Base-by-base conservation (phyloP, 371 early-diverging fungal genomes). In the Haplosporangium sp. region DNA sequence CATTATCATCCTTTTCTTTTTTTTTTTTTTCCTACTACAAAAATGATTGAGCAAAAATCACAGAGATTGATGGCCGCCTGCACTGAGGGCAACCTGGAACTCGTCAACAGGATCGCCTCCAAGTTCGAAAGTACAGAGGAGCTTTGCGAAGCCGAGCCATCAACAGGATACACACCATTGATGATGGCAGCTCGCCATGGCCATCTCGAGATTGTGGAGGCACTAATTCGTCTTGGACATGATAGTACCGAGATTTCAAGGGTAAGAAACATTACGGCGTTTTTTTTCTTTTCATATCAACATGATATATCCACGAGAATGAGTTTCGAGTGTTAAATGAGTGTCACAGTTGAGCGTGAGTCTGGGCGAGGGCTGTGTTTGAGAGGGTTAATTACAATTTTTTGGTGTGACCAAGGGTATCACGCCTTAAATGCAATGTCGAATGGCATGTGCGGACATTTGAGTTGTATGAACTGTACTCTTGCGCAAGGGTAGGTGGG, bases 121-220 rank as follows among this genome's bases (percentile, higher is more conserved):
- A 76, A 76, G 56, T 76, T 76, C 45, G 70, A 76, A 23, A 66
- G 59, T n/a, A 47, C 63, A 5, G 60, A 60, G 40, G 71, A 76
- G 11, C 47, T 76, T 18, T 70, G 71, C 38, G 67, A 76, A 40
- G 50, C 60, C 37, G 76, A 76, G 46, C 71, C 71, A 37, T 20
- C 67, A 8, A 58, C 70, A 6, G 76, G 76, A 45, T 70, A 67
- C 52, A 64, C 76, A 5, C 66, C 76, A 7, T 18, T 76, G 40
- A 76, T 76, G 76, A 70, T 70, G 71, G 76, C 76, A 9, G 71
- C 76, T 5, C 62, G 71, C 37, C 71, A 76, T 52, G 76, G 76
- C 9, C 76, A 76, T 55, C 43, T 62, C 45, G 76, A 69, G 20
- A 38, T 70, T 14, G 76, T 70, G 40, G 76, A 76, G 41, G 67